Base-by-base conservation (phyloP, 176 grass and related monocot genomes). In the Carex cristatella region DNA sequence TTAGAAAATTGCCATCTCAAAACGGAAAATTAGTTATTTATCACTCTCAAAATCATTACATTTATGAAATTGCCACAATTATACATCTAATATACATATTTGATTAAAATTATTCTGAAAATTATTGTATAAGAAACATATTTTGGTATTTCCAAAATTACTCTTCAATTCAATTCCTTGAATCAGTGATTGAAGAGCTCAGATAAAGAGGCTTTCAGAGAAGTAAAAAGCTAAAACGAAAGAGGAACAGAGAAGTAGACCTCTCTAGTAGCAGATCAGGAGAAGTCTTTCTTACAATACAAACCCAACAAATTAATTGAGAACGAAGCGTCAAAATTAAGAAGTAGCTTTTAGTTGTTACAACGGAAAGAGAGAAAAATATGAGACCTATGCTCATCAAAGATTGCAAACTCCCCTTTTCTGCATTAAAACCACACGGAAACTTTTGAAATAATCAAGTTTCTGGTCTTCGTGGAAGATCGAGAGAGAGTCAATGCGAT, bases 401-500 rank as follows among this genome's bases (percentile, higher is more conserved):
- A 35, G 33, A 58, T 79, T 58, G 74, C 74, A 76, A 53, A 28
- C 19, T 69, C 46, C 65, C 10, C 13, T 49, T 42, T 64, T 54
- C 44, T 82, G 16, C 55, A 13, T 61, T n/a, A 54, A 82, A 64
- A 82, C 61, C 37, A 82, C 80, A 82, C 80, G 64, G 59, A 81
- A 83, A 65, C 46, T 55, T 44, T 55, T 60, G 33, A 54, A 30
- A 81, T 65, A 35, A 81, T 65, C 46, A 4, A 81, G 46, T 81
- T 19, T 61, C 59, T 40, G 59, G 19, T 81, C n/a, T 28, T 68
- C 19, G 23, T 11, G 49, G 38, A 8, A 38, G 33, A 81, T 5
- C 61, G 13, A 80, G 55, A 80, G 70, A 65, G 7, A 16, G 33
- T 51, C 31, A 61, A 64, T 48, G 18, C 32, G 44, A 69, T 65